Evolutionary conservation across 108 stramenopile genomes (phyloP).

Genomic region (Cyclotella kingstonii): DNA sequence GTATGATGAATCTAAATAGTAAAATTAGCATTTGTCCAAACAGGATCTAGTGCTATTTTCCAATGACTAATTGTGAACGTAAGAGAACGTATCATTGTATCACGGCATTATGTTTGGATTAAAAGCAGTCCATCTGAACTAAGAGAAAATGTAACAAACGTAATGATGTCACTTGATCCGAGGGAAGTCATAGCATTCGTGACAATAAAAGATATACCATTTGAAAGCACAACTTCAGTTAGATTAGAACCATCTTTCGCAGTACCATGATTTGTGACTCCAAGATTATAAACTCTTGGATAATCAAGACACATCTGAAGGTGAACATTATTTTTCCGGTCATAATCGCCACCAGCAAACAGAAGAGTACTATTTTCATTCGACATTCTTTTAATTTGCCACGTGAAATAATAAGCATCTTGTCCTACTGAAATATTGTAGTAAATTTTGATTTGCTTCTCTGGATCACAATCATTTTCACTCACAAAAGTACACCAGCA

Average conservation of each 20-base stretch:
- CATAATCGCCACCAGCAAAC: neutral
- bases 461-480: slow-evolving; percentile 5
- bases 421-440: neutral
- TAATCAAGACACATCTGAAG: neutral
- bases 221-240: neutral
- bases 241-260: neutral
- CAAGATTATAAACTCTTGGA: neutral
- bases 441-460: neutral
- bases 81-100: too few species aligned
- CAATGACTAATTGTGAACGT: too few species aligned
- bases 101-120: too few species aligned
- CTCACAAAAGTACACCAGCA: slow-evolving; percentile 12
- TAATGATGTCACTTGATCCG: too few species aligned
- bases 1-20: too few species aligned
- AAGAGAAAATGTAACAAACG: neutral
- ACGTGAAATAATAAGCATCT: neutral
- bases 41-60: too few species aligned
- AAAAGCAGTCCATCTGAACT: neutral
- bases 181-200: neutral
- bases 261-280: neutral
- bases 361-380: neutral
- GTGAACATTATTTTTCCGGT: too few species aligned
- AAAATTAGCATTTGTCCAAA: too few species aligned
- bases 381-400: too few species aligned
- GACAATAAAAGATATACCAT: neutral